Conservation (phyloP, 768 basidiomycete genomes). For the Imleria badia region DNA sequence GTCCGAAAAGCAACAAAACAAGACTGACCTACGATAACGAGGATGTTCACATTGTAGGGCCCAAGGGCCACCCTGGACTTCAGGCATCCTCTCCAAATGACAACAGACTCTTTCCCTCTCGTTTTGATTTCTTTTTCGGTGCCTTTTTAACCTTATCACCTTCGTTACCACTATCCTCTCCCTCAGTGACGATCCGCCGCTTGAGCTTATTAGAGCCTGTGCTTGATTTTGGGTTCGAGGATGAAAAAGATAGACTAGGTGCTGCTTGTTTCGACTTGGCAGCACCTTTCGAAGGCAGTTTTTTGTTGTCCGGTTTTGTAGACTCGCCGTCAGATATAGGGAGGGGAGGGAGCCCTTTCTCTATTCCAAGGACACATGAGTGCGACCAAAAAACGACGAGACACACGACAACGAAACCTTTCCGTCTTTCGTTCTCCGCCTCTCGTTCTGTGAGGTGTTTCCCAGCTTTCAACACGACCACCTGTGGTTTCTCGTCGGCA, state of each 20-base stretch:
- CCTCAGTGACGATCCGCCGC: constrained; percentile 38
- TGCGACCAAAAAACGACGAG: background rate
- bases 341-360: constrained; percentile 59
- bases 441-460: constrained; percentile 82
- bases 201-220: constrained; percentile 28
- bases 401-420: constrained; percentile 46
- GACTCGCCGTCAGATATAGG: constrained; percentile 36
- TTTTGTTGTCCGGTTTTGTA: constrained; percentile 30
- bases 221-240: constrained; percentile 28
- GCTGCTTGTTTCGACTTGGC: constrained; percentile 24
- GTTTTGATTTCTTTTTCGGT: constrained; percentile 58
- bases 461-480: constrained; percentile 85
- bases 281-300: constrained; percentile 14
- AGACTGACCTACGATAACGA: constrained; percentile 4
- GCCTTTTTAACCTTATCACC: constrained; percentile 24
- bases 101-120: constrained; percentile 38
- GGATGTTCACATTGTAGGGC: background rate
- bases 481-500: constrained; percentile 80
- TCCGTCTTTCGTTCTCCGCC: constrained; percentile 72
- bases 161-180: constrained; percentile 28
- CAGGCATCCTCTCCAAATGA: constrained; percentile 37
- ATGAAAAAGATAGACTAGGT: constrained; percentile 41
- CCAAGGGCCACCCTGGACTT: background rate
- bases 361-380: constrained; percentile 35
- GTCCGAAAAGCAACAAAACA: background rate